A percentile compares a stretch with the other conserved stretches of the same genome.
Conservation (phyloP, 2,329 filamentous ascomycete genomes). For the Fusarium chaquense region DNA sequence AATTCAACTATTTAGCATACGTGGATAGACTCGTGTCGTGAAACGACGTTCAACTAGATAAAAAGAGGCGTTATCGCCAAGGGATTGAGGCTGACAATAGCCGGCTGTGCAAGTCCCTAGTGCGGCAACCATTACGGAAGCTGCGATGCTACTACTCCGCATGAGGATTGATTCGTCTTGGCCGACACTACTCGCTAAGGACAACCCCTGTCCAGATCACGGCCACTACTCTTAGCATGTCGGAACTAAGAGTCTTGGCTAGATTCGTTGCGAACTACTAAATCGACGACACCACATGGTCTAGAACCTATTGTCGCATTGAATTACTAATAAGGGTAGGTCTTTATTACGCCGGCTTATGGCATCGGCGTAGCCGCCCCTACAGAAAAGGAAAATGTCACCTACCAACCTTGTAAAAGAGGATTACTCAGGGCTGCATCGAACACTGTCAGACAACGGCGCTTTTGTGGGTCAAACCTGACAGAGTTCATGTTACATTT, state of each 20-base stretch:
- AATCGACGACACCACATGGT: not conserved
- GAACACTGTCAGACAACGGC: not conserved
- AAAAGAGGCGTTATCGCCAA: not conserved
- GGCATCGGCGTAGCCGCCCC: not conserved
- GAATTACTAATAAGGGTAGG: too few species aligned
- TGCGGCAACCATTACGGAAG: not conserved
- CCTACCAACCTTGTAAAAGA: not conserved
- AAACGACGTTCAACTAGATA: not conserved
- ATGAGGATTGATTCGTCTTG: too few species aligned
- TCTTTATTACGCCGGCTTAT: not conserved
- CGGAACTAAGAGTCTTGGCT: not conserved
- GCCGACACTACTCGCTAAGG: not conserved
- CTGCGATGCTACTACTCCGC: not conserved
- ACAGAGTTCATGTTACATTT: not conserved
- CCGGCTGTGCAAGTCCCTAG: slow-evolving; percentile 9
- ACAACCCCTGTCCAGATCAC: not conserved
- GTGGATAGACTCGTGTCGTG: not conserved
- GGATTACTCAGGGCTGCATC: not conserved
- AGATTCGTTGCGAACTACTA: not conserved
- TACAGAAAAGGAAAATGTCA: not conserved
- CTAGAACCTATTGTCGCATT: not conserved
- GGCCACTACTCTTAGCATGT: slow-evolving; percentile 1
- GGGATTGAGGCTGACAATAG: slow-evolving; percentile 4
- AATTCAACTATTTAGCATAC: slow-evolving; percentile 3
- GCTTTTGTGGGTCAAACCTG: not conserved